phyloP scores from a whole-genome alignment of 257 asterid species.

The Cinchona pubescens region DNA sequence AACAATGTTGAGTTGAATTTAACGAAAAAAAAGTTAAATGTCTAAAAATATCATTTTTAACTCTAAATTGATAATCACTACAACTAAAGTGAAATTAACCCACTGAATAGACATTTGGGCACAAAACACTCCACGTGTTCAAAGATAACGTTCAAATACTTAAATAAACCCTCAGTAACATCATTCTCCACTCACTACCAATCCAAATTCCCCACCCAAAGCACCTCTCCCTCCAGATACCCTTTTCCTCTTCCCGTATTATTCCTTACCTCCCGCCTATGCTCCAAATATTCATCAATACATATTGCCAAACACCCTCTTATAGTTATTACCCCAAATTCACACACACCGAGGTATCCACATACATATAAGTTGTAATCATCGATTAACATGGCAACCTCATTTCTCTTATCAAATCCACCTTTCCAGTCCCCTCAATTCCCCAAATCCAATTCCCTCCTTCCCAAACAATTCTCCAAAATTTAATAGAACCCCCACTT shows the following conservation, averaged over 20 bases:
- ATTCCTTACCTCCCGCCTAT: not conserved
- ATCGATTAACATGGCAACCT: constrained; percentile 21
- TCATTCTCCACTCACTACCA: not conserved
- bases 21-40: too few species aligned
- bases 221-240: constrained; percentile 27
- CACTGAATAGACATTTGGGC: not conserved
- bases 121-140: not conserved
- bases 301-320: not conserved
- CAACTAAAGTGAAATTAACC: too few species aligned
- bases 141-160: not conserved
- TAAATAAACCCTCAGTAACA: not conserved
- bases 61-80: too few species aligned
- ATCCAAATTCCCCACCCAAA: constrained; percentile 22
- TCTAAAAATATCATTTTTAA: too few species aligned
- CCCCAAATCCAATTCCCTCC: constrained; percentile 11
- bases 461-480: not conserved
- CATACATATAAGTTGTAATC: not conserved
- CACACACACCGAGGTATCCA: not conserved
- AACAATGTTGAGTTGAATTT: too few species aligned
- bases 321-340: not conserved
- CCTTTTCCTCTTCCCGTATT: not conserved
- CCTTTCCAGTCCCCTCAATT: constrained; percentile 4
- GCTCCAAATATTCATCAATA: not conserved
- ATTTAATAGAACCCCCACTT: not conserved
- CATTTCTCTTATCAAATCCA: constrained; percentile 23